Base-by-base conservation (phyloP, 495 filamentous ascomycete genomes). In the Annulohypoxylon bovei region DNA sequence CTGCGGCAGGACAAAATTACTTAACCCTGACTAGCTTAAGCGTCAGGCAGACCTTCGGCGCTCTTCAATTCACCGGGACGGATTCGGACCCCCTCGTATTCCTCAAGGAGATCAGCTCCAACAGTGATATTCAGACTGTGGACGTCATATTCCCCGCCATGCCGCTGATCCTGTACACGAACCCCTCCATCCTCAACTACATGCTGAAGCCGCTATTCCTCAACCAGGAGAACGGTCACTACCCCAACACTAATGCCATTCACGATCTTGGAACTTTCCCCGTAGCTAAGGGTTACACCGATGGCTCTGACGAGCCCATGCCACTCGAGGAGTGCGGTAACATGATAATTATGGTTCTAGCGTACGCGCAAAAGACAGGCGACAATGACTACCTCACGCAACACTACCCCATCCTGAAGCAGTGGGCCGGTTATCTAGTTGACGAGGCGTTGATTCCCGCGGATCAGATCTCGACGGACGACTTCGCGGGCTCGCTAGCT, bases 291-390 rank as follows among this genome's bases (percentile, higher is more conserved):
- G 95, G 95, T 2, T 95, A 97, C 76, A 86, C 92, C 0, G 88
- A 91, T 46, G 95, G 94, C 18, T 81, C 86, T 4, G 93, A 97
- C 68, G 94, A 98, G 79, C 89, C 94, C 18, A 96, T 96, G 93
- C 95, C 95, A 0, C 87, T 98, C 22, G 95, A 98, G 75, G 95
- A 98, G 76, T 97, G 94, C 70, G 94, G 94, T 6, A 95, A 98
- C 72, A 97, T 98, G 83, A 83, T 98, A 50, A 95, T 97, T 77
- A 95, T 97, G 92, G 91, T 89, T 0, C 81, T 98, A 46, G 89
- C 83, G 0, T 87, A 87, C 60, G 81, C 78, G 1, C 82, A 87
- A 72, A 77, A 76, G 6, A 80, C 83, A 0, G 67, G 76, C 16
- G 82, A 86, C 55, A 77, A 35, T 6, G 75, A 14, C 1, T 87